These are phyloP conservation scores for Apocynum venetum DNA, from an alignment of 257 asterid genomes.

Conservation along the genomic window DNA sequence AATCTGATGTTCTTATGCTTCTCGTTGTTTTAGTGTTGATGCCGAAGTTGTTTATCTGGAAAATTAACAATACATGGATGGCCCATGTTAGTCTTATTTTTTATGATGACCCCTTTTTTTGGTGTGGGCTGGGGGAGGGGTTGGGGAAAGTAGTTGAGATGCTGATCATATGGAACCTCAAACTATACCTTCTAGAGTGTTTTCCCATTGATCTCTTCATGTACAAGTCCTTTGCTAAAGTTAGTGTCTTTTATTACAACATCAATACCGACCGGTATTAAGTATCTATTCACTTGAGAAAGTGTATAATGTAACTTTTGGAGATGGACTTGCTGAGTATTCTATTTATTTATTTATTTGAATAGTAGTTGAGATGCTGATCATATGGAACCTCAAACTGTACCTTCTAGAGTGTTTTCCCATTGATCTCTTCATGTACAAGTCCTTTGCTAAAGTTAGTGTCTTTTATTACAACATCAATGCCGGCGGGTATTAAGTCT, in stretches of 20 bases:
- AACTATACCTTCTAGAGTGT: background rate
- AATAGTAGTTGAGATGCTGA: background rate
- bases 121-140: background rate
- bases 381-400: background rate
- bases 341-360: too few relatives aligned
- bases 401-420: background rate
- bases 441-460: background rate
- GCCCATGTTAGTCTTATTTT: background rate
- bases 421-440: background rate
- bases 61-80: background rate
- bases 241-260: background rate
- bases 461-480: background rate
- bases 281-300: background rate
- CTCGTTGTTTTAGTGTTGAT: background rate
- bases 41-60: slow-evolving; percentile 5
- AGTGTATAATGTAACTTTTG: background rate
- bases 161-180: background rate
- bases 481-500: background rate
- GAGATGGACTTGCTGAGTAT: background rate
- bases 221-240: background rate
- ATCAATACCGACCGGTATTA: background rate
- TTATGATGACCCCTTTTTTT: background rate
- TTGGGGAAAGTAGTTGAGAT: background rate
- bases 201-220: background rate
- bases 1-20: background rate